Base-by-base conservation (phyloP, 495 filamentous ascomycete species). In the Aspergillus ellipticus region DNA sequence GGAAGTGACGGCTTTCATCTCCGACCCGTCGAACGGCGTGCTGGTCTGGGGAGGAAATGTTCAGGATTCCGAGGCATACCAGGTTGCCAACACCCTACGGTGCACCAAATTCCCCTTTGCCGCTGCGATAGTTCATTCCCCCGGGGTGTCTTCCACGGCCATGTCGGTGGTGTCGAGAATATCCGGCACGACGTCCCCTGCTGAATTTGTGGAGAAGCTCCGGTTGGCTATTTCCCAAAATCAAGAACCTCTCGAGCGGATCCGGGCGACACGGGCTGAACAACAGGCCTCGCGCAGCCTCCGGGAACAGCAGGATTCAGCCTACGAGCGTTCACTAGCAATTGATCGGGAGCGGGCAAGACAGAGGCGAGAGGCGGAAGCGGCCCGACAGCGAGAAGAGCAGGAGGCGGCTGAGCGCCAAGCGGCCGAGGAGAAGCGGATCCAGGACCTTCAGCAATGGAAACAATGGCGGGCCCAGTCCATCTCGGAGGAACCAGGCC, bases 31-130 rank as follows among this genome's bases (percentile, higher is more conserved):
- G 33, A 88, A 92, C 65, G 86, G 89, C 58, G 81, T 97, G 39
- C 74, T 97, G 3, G 66, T 97, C 3, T 98, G 94, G 94, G 90
- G 84, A 17, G 94, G 95, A 17, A 95, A 87, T 56, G 87, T 97
- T 1, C 84, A 88, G 58, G 94, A 98, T 64, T 85, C 90, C 4
- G 94, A 98, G 69, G 88, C 92, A 5, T 97, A 96, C 66, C 91
- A 97, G 67, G 90, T 96, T 21, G 82, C 91, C 29, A 82, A 81
- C 29, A 87, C 89, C 26, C 82, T 97, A 52, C 83, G 84, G 61
- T 90, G 87, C 68, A 93, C 87, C 60, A 94, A 94, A 63, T 96
- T 91, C 65, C 94, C 94, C 4, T 96, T 92, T 66, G 85, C 88
- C 0, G 90, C 85, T 28, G 74, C 96, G 0, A 83, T 96, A 22